Conservation (phyloP, 2,329 filamentous ascomycete species). For the Metarhizium robertsii region DNA sequence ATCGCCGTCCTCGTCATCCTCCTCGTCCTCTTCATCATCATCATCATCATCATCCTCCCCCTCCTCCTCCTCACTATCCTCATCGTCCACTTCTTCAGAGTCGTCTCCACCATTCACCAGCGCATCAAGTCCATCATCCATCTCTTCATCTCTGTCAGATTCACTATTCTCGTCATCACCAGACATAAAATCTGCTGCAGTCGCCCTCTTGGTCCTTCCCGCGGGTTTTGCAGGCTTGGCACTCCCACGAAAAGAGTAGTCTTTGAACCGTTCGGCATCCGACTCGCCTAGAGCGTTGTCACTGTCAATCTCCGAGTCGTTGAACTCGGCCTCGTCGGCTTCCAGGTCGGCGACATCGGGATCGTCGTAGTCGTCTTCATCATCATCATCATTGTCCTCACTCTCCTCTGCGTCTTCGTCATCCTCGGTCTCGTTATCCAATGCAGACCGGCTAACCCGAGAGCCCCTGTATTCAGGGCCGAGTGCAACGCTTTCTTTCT, state of each 20-base stretch:
- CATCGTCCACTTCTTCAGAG: slow-evolving; percentile 24
- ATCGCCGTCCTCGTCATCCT: slow-evolving; percentile 22
- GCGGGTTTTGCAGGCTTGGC: slow-evolving; percentile 34
- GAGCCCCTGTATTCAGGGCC: slow-evolving; percentile 76
- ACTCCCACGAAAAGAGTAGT: slow-evolving; percentile 57
- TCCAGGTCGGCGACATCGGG: slow-evolving; percentile 46
- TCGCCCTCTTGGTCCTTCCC: slow-evolving; percentile 31
- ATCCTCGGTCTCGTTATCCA: slow-evolving; percentile 46
- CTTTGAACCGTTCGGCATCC: slow-evolving; percentile 73
- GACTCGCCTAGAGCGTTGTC: slow-evolving; percentile 70
- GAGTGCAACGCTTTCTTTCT: slow-evolving; percentile 57
- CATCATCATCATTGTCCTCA: slow-evolving; percentile 30
- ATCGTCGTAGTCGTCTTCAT: slow-evolving; percentile 46
- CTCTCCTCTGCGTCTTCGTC: slow-evolving; percentile 29
- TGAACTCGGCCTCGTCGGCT: slow-evolving; percentile 36
- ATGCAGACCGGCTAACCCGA: slow-evolving; percentile 59
- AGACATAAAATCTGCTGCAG: slow-evolving; percentile 50
- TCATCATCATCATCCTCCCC: slow-evolving; percentile 23
- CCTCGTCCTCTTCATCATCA: slow-evolving; percentile 25
- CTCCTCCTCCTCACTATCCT: slow-evolving; percentile 23
- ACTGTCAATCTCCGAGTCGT: slow-evolving; percentile 54
- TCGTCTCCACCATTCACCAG: slow-evolving; percentile 22
- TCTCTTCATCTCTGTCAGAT: slow-evolving; percentile 27
- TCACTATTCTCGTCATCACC: slow-evolving; percentile 28
- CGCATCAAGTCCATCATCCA: slow-evolving; percentile 27